A percentile compares a stretch with the other conserved stretches of the same genome.
Conservation (phyloP, 768 basidiomycete species). For the Pisolithus albus region DNA sequence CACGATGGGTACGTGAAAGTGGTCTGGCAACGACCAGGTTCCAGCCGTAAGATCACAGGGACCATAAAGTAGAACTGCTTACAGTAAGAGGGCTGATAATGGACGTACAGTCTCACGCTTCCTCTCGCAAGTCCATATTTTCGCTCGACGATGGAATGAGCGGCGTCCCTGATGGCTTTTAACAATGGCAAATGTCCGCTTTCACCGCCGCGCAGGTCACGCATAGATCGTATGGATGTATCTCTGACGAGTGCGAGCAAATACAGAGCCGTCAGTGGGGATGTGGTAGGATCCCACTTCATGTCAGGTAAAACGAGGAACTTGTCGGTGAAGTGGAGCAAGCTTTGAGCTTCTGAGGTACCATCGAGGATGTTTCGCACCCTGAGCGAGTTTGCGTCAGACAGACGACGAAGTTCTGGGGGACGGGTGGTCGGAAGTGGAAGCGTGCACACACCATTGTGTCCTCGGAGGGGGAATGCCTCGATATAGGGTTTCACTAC, state of each 20-base stretch:
- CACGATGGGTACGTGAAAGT: conserved; percentile 91
- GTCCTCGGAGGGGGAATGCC: conserved; percentile 71
- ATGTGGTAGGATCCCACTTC: conserved; percentile 86
- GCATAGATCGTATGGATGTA: conserved; percentile 56
- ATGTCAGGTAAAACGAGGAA: conserved; percentile 90
- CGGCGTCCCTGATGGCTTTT: conserved; percentile 52
- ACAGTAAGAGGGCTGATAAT: conserved; percentile 98
- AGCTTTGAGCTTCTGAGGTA: conserved; percentile 61
- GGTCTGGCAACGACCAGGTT: conserved; percentile 48
- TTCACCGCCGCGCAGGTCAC: conserved; percentile 52
- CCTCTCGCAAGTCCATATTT: conserved; percentile 62
- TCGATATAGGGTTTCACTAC: conserved; percentile 75
- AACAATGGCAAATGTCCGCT: conserved; percentile 61
- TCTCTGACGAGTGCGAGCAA: conserved; percentile 72
- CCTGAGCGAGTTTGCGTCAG: conserved; percentile 37
- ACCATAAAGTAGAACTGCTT: conserved; percentile 23
- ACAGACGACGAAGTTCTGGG: background rate
- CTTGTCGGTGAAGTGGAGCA: conserved; percentile 56
- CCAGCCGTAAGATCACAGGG: background rate
- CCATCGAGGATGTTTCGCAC: conserved; percentile 80
- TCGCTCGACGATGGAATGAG: conserved; percentile 43
- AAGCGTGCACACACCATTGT: conserved; percentile 53
- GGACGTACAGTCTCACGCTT: conserved; percentile 73
- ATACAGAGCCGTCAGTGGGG: conserved; percentile 64
- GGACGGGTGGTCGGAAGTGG: background rate